These are phyloP conservation scores for Akanthomyces muscarius DNA, from an alignment of 2,329 filamentous ascomycete genomes.

Conservation along the genomic window DNA sequence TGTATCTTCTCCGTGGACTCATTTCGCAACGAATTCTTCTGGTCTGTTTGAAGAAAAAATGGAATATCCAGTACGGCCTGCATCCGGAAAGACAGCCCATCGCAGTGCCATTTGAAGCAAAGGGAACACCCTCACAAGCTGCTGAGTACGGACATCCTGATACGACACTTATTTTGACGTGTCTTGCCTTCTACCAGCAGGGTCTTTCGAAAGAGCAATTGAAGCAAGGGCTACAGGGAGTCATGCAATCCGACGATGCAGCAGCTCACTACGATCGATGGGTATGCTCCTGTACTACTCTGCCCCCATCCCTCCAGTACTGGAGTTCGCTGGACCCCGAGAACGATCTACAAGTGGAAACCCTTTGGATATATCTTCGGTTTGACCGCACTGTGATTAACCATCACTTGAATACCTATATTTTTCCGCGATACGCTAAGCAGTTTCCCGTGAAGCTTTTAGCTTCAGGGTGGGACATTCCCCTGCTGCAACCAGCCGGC, in stretches of 20 bases:
- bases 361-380: slow-evolving; percentile 49
- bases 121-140: slow-evolving; percentile 58
- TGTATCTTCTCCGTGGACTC: slow-evolving; percentile 61
- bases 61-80: slow-evolving; percentile 63
- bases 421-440: slow-evolving; percentile 62
- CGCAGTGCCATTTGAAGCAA: slow-evolving; percentile 64
- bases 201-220: slow-evolving; percentile 50
- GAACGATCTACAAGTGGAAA: slow-evolving; percentile 46
- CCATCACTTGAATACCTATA: slow-evolving; percentile 58
- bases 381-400: slow-evolving; percentile 50
- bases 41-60: slow-evolving; percentile 58
- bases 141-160: slow-evolving; percentile 67
- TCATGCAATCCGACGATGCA: slow-evolving; percentile 55
- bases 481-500: slow-evolving; percentile 34
- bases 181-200: slow-evolving; percentile 62
- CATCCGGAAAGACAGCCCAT: slow-evolving; percentile 52
- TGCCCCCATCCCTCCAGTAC: slow-evolving; percentile 45
- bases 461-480: slow-evolving; percentile 65
- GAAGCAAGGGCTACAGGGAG: slow-evolving; percentile 42
- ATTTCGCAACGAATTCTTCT: slow-evolving; percentile 57
- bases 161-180: slow-evolving; percentile 61
- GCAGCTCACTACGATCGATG: slow-evolving; percentile 52
- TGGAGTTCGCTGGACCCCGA: slow-evolving; percentile 58
- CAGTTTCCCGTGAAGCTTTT: slow-evolving; percentile 62
- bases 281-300: slow-evolving; percentile 33